phyloP scores from a whole-genome alignment of 345 rosid genomes.

The Laguncularia racemosa region DNA sequence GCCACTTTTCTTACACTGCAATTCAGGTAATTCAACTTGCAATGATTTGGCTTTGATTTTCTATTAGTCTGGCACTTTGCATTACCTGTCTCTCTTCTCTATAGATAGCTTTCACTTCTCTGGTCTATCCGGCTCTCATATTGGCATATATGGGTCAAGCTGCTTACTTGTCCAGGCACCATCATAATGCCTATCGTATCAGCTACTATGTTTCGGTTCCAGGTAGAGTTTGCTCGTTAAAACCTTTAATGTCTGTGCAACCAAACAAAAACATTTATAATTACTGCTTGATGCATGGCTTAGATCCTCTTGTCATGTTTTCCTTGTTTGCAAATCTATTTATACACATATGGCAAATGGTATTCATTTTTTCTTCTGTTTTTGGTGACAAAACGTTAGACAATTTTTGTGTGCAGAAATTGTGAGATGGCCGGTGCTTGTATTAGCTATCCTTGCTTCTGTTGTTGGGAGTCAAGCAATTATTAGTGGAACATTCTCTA shows the following conservation, averaged over 20 bases:
- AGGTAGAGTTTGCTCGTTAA: background rate
- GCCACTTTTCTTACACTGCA: constrained; percentile 48
- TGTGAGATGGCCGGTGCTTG: constrained; percentile 18
- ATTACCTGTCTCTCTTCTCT: background rate
- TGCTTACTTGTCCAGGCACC: constrained; percentile 15
- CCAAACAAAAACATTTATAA: too few relatives aligned
- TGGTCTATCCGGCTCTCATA: constrained; percentile 18
- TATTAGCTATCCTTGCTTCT: constrained; percentile 17
- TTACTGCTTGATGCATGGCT: too few relatives aligned
- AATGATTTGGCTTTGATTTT: background rate
- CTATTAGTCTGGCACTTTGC: background rate
- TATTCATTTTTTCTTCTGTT: too few relatives aligned
- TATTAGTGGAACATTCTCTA: constrained; percentile 18
- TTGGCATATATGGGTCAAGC: constrained; percentile 24
- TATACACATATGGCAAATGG: too few relatives aligned
- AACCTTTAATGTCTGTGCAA: too few relatives aligned
- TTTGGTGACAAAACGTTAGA: too few relatives aligned
- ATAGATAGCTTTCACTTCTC: constrained; percentile 20
- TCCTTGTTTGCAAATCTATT: too few relatives aligned
- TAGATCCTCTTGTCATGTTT: too few relatives aligned
- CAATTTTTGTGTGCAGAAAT: constrained; percentile 5
- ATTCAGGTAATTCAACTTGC: constrained; percentile 9
- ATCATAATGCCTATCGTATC: constrained; percentile 4
- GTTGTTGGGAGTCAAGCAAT: constrained; percentile 23
- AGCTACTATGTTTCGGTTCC: constrained; percentile 17